Base-by-base conservation (phyloP, 1,284 basidiomycete species). In the Caloboletus inedulis region DNA sequence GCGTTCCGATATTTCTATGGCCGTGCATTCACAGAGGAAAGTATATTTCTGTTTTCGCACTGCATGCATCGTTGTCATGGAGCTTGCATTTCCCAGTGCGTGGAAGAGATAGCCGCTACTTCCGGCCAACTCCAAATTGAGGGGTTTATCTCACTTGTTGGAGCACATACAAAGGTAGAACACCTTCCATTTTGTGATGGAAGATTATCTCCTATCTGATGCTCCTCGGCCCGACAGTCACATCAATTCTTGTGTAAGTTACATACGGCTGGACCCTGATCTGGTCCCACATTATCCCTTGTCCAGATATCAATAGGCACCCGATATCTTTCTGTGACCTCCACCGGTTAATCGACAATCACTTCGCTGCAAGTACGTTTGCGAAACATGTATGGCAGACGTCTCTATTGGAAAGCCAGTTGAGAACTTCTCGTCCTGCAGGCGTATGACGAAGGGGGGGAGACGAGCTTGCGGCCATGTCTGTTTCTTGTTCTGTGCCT, bases 101-200 rank as follows among this genome's bases (percentile, higher is more conserved):
- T 87, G 7, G 85, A 92, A 57, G 80, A 82, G 47, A 75, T 94
- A 46, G 62, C 81, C 30, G 71, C 77, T 5, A 67, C 65, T 18
- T 73, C 69, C 14, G 84, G 74, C n/a, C 71, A 73, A 7, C 71
- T 86, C 61, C 78, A 69, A 41, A 69, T 92, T 3, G 74, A 87
- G 55, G 92, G 92, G 1, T 94, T 95, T 63, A 82, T 95, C 54
- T 89, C 89, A 64, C 74, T 93, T 7, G 77, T 82, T 23, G 90
- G 91, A 4, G 78, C 85, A 29, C 72, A 78, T 52, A 86, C 88
- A 16, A 91, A 86, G 75, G 91, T 87, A 74, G 35, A 30, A 30
- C 7, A 3, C 9, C 55, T 57, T 64, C 51, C 45, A 46, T 58
- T 58, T 52, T 49, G 9, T 31, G 37, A 59, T 59, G 41, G 47